These are phyloP conservation scores for Camellia granthamiana DNA, from an alignment of 148 eudicot species.

Conservation along the genomic window DNA sequence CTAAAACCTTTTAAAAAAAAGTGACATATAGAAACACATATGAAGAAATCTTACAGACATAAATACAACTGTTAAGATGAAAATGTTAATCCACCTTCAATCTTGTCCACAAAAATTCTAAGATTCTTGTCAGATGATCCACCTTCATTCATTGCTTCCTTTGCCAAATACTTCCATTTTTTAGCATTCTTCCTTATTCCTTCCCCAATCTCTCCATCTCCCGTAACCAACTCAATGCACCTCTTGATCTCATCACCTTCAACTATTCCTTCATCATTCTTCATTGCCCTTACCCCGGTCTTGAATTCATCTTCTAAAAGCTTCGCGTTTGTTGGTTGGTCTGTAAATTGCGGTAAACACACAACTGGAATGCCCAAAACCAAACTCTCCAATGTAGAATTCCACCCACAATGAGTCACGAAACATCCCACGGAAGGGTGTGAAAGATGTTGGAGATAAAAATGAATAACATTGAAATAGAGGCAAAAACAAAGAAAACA, in stretches of 20 bases:
- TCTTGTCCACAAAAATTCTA: background rate
- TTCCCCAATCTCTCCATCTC: conserved; percentile 11
- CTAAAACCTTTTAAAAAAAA: too few species aligned
- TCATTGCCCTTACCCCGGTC: conserved; percentile 7
- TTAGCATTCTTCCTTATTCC: conserved; percentile 23
- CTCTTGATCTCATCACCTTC: conserved; percentile 18
- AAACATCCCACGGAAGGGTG: too few species aligned
- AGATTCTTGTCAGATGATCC: conserved; percentile 25
- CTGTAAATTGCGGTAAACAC: conserved; percentile 19
- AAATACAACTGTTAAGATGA: too few species aligned
- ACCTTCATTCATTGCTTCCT: conserved; percentile 19
- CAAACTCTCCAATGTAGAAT: too few species aligned
- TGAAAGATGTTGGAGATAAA: too few species aligned
- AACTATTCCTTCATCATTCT: background rate
- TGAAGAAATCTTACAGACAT: too few species aligned
- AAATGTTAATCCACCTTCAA: background rate
- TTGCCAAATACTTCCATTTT: conserved; percentile 24
- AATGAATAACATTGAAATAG: too few species aligned
- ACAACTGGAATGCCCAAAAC: conserved; percentile 16
- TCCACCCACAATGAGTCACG: too few species aligned
- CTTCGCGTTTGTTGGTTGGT: conserved; percentile 13
- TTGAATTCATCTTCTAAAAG: conserved; percentile 21
- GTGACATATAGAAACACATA: too few species aligned
- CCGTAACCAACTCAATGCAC: conserved; percentile 26
- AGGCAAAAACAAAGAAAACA: too few species aligned